Percentiles rank a stretch among this genome's conserved stretches.
Conservation (phyloP, 768 basidiomycete genomes). For the Tricholomella constricta region DNA sequence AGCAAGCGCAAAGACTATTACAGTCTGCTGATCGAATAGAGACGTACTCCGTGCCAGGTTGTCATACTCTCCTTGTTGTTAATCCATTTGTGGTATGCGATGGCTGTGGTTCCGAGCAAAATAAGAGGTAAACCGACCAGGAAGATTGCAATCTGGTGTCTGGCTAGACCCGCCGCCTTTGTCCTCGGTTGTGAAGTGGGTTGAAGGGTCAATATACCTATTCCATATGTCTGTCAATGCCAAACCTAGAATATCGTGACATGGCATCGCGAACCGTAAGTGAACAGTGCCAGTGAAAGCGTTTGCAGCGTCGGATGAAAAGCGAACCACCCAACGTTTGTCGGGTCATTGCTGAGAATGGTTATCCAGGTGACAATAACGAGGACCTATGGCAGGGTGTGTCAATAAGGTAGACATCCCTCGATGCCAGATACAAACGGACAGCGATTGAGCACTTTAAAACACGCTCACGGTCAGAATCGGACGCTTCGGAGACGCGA, state of each 20-base stretch:
- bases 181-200: slow-evolving; percentile 67
- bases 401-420: neutral
- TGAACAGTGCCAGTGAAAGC: slow-evolving; percentile 55
- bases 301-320: slow-evolving; percentile 68
- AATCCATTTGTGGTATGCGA: slow-evolving; percentile 62
- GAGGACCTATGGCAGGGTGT: slow-evolving; percentile 4
- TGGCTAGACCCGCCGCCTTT: slow-evolving; percentile 64
- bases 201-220: slow-evolving; percentile 76
- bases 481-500: neutral
- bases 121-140: slow-evolving; percentile 58
- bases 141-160: slow-evolving; percentile 70
- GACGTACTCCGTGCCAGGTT: slow-evolving; percentile 74
- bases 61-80: slow-evolving; percentile 58
- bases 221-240: neutral
- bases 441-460: slow-evolving; percentile 8
- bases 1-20: neutral
- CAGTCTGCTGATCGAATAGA: neutral
- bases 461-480: neutral
- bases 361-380: slow-evolving; percentile 16
- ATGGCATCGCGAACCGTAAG: slow-evolving; percentile 51
- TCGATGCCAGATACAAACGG: neutral
- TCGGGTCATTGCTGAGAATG: slow-evolving; percentile 11
- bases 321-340: slow-evolving; percentile 58
- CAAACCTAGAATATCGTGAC: neutral
- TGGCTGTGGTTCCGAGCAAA: slow-evolving; percentile 58